Evolutionary conservation across 352 stramenopile species (phyloP).

Genomic region (Pythium biforme): DNA sequence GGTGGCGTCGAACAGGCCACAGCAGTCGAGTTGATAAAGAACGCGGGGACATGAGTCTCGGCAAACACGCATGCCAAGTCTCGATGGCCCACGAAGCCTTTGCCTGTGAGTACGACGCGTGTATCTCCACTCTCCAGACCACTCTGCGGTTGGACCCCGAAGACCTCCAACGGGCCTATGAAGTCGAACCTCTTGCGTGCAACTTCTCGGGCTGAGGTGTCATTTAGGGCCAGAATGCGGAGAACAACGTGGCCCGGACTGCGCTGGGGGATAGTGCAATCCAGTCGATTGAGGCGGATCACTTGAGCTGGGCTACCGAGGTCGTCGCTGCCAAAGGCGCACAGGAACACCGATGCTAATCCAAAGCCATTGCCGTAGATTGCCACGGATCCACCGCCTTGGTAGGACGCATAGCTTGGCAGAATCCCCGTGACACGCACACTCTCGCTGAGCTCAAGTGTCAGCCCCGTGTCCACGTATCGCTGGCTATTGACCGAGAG

Average conservation of each 20-base stretch:
- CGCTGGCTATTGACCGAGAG: slow-evolving; percentile 20
- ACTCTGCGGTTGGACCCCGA: background rate
- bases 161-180: slow-evolving; percentile 15
- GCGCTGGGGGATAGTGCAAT: slow-evolving; percentile 5
- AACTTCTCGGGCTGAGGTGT: slow-evolving; percentile 4
- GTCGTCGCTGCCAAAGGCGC: slow-evolving; percentile 13
- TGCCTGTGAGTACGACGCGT: slow-evolving; percentile 9
- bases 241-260: background rate
- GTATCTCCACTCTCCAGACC: slow-evolving; percentile 20
- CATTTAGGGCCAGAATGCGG: slow-evolving; percentile 8
- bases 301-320: background rate
- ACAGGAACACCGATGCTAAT: slow-evolving; percentile 3
- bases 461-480: slow-evolving; percentile 10
- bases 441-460: slow-evolving; percentile 8
- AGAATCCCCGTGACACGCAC: slow-evolving; percentile 11
- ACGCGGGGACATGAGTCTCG: slow-evolving; percentile 11
- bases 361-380: slow-evolving; percentile 15
- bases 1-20: slow-evolving; percentile 22
- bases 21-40: slow-evolving; percentile 16
- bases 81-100: slow-evolving; percentile 22
- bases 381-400: slow-evolving; percentile 8
- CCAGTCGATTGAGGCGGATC: background rate
- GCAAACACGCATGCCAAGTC: slow-evolving; percentile 24
- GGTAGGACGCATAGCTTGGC: slow-evolving; percentile 14
- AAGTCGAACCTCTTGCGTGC: slow-evolving; percentile 11